Conservation (phyloP, 495 filamentous ascomycete species). For the Aspergillus biplanus region DNA sequence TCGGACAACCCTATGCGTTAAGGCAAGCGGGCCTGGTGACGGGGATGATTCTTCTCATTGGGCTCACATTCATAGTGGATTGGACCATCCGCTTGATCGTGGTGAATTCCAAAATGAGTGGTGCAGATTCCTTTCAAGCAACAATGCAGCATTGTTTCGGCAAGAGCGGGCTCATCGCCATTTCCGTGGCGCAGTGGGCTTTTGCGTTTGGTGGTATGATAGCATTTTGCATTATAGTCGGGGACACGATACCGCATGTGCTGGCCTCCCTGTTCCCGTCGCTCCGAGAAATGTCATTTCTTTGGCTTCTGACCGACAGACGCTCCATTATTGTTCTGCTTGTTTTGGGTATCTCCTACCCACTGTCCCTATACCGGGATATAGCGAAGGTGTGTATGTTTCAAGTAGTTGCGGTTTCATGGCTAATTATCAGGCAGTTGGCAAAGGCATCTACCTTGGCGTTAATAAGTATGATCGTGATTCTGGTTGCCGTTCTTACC, state of each 20-base stretch:
- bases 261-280: slow-evolving; percentile 79
- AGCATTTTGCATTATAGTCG: slow-evolving; percentile 95
- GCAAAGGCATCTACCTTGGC: slow-evolving; percentile 94
- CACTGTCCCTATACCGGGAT: slow-evolving; percentile 89
- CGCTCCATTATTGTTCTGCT: slow-evolving; percentile 83
- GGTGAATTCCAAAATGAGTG: slow-evolving; percentile 91
- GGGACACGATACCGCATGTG: slow-evolving; percentile 93
- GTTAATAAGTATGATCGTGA: slow-evolving; percentile 87
- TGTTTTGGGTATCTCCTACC: slow-evolving; percentile 84
- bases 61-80: slow-evolving; percentile 80
- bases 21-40: slow-evolving; percentile 82
- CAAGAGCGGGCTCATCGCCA: slow-evolving; percentile 81
- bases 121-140: slow-evolving; percentile 88
- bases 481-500: slow-evolving; percentile 85
- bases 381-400: slow-evolving; percentile 79
- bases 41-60: slow-evolving; percentile 76
- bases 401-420: neutral
- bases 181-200: slow-evolving; percentile 89
- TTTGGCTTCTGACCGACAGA: slow-evolving; percentile 81
- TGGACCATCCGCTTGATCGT: slow-evolving; percentile 98
- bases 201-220: slow-evolving; percentile 99
- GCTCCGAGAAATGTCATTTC: slow-evolving; percentile 69
- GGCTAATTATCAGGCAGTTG: slow-evolving; percentile 60
- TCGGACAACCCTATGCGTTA: slow-evolving; percentile 95
- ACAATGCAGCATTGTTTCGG: slow-evolving; percentile 96